Evolutionary conservation across 2,329 filamentous ascomycete genomes (phyloP), one percentile per base, ranked within the genome.

Genomic region (Capronia epimyces): DNA sequence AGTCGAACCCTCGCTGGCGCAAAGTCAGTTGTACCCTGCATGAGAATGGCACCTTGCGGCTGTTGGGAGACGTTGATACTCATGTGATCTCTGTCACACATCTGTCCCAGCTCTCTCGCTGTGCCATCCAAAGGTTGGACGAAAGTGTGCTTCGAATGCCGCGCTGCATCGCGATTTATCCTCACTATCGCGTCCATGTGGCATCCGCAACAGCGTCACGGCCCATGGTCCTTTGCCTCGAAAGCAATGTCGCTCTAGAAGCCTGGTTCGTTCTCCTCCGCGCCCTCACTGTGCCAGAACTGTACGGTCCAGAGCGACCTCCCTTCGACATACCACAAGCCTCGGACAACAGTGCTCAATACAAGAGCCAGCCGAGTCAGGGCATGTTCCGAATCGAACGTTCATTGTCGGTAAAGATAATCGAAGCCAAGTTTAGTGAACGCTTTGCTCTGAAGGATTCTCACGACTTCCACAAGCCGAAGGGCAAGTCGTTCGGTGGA

Each of bases 221-320:
- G n/a, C 91, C 93, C 0, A 83, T 97, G 29, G 96, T 95, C 65
- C 75, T 98, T 27, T 86, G 88, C 2, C 71, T 96, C 39, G 91
- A 97, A 60, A 90, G 82, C 21, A 81, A 90, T 36, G 82, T 95
- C 5, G 75, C 95, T n/a, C 95, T 94, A 62, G 93, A 98, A 66
- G 93, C 96, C 10, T 98, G 93, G 93, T 91, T 95, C 63, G 90
- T 95, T 5, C 74, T 98, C 8, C 69, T 98, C 24, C 82, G 91
- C 56, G 89, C 91, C 0, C 96, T 96, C 67, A 89, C 91, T 0
- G 84, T 95, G 40, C 91, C 93, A 0, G 89, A 96, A 62, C 76
- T 97, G 10, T 97, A 95, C 65, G 87, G 83, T 1, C 78, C 79
- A n/a, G 77, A 79, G 55, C 71, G 73, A 50, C 60, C 29, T 43